phyloP scores from a whole-genome alignment of 1,139 yeast species.

The Kodamaea plutei region DNA sequence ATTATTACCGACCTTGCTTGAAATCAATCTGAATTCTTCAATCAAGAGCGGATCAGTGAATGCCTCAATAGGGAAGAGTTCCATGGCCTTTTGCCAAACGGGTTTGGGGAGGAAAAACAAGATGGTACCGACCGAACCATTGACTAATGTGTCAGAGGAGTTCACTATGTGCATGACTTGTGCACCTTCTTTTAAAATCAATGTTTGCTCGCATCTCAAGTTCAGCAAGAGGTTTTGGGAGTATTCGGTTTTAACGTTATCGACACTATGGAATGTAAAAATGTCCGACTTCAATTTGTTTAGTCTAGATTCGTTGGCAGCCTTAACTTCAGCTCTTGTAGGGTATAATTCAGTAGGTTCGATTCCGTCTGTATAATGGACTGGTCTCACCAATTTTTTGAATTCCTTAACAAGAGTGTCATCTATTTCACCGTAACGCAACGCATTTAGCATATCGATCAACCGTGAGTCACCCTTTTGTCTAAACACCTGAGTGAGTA shows the following conservation, averaged over 20 bases:
- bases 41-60: conserved; percentile 18
- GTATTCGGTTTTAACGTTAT: conserved; percentile 29
- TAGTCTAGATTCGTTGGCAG: conserved; percentile 59
- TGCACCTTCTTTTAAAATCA: conserved; percentile 53
- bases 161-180: conserved; percentile 58
- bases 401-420: conserved; percentile 43
- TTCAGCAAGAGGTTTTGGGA: conserved; percentile 30
- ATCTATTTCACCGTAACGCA: conserved; percentile 64
- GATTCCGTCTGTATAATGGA: conserved; percentile 65
- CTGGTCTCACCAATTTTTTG: conserved; percentile 45
- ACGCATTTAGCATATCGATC: conserved; percentile 68
- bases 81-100: conserved; percentile 26
- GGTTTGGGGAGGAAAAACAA: conserved; percentile 56
- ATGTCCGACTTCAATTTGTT: conserved; percentile 30
- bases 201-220: conserved; percentile 42
- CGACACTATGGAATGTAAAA: conserved; percentile 49
- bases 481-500: conserved; percentile 64
- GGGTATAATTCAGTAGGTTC: conserved; percentile 80
- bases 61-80: conserved; percentile 22
- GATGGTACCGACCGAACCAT: conserved; percentile 55
- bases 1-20: conserved; percentile 22
- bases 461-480: conserved; percentile 67
- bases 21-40: conserved; percentile 26
- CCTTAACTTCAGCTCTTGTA: conserved; percentile 67
- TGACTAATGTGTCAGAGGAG: conserved; percentile 42